Evolutionary conservation across 2,329 filamentous ascomycete genomes (phyloP).

Genomic region (Venturia aucupariae): DNA sequence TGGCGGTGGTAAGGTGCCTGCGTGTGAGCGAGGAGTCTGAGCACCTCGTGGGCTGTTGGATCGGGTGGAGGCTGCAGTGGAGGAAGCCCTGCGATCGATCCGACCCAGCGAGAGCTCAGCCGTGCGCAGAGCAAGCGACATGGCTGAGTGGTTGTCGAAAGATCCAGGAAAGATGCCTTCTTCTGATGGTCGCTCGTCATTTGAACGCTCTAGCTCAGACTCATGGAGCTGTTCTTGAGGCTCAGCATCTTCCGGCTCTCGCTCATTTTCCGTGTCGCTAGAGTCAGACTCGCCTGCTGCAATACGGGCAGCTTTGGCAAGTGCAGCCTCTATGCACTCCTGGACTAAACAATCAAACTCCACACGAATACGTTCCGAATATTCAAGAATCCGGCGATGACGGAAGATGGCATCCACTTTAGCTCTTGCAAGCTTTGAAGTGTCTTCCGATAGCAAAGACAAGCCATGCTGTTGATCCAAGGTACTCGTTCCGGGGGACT

Average conservation of each 20-base stretch:
- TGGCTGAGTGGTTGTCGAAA: constrained; percentile 47
- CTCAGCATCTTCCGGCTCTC: constrained; percentile 31
- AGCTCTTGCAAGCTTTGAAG: constrained; percentile 69
- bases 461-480: constrained; percentile 90
- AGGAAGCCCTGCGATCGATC: constrained; percentile 44
- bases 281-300: constrained; percentile 81
- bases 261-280: constrained; percentile 28
- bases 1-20: constrained; percentile 48
- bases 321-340: constrained; percentile 86
- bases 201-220: constrained; percentile 33
- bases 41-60: constrained; percentile 88
- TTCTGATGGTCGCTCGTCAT: constrained; percentile 33
- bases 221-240: constrained; percentile 43
- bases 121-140: constrained; percentile 48
- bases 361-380: constrained; percentile 86
- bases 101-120: constrained; percentile 28
- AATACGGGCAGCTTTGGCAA: constrained; percentile 81
- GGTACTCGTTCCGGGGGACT: constrained; percentile 83
- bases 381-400: constrained; percentile 87
- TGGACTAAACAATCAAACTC: constrained; percentile 91
- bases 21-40: constrained; percentile 80
- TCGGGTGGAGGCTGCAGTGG: constrained; percentile 60
- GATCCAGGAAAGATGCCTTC: constrained; percentile 52
- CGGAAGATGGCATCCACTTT: constrained; percentile 92
- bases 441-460: constrained; percentile 79